Evolutionary conservation across 2,329 filamentous ascomycete species (phyloP), one percentile per base, ranked within the genome.

Genomic region (Fusarium anguioides): DNA sequence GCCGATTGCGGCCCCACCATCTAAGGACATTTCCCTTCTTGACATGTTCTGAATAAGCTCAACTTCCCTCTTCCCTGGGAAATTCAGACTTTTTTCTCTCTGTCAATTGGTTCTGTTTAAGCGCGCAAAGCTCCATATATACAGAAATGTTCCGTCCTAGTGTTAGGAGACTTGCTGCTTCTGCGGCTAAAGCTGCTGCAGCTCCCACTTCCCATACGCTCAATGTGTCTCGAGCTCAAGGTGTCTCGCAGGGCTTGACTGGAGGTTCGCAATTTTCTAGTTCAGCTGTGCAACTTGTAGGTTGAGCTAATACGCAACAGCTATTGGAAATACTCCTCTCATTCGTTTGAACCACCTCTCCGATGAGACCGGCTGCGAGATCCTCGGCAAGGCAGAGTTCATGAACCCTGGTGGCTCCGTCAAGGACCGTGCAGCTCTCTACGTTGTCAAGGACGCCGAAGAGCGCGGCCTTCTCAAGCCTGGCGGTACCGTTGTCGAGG

Each of bases 311-410:
- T 33, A 24, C 42, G 21, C 14, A 31, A 11, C 31, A 97, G 96
- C 96, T 54, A 98, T 99, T 81, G 96, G 96, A 68, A 98, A 98
- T 80, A 99, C 96, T 0, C 95, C 96, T 2, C 87, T 99, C 52
- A 97, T 99, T 78, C 90, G 92, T 46, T 85, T 99, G 48, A 95
- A 97, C 80, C 88, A 85, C 64, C 89, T 98, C 71, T 98, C 95
- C 37, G 89, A 93, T 61, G 87, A 96, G 76, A 98, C 96, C 1
- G 94, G 94, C 69, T 98, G 96, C 85, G 92, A 97, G 73, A 84
- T 99, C 59, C 89, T 98, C 37, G 96, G 95, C 75, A 99, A 99
- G 80, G 94, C 96, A 73, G 96, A 99, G 79, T 99, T 99, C 82
- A 96, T 97, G 85, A 99, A 99, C 84, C 96, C 96, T 3, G 96